These are phyloP conservation scores for Earliella scabrosa DNA, from an alignment of 1,284 basidiomycete species.

Conservation along the genomic window DNA sequence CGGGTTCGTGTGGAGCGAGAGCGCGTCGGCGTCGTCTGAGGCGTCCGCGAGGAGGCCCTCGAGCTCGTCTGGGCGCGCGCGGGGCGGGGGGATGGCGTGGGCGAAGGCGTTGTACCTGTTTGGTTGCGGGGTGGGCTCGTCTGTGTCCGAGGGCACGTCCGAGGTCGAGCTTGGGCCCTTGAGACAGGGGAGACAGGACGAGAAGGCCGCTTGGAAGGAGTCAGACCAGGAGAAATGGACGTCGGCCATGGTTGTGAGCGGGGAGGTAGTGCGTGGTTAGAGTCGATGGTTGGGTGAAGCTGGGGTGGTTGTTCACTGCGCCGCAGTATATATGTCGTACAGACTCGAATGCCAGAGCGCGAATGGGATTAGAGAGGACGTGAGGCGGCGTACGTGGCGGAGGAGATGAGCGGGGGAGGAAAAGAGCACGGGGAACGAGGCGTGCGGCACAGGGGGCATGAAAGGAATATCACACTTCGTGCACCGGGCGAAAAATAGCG, in stretches of 20 bases:
- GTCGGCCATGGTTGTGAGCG: slow-evolving; percentile 11
- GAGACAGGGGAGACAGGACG: slow-evolving; percentile 65
- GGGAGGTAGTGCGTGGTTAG: too few relatives aligned
- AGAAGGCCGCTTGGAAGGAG: slow-evolving; percentile 54
- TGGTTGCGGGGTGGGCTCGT: slow-evolving; percentile 28
- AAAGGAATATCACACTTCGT: too few relatives aligned
- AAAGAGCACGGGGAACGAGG: not conserved
- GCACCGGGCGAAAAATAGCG: too few relatives aligned
- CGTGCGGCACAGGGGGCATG: too few relatives aligned
- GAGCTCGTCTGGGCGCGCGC: slow-evolving; percentile 58
- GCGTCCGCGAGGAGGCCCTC: slow-evolving; percentile 56
- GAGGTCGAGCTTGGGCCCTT: slow-evolving; percentile 10
- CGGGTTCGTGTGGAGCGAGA: slow-evolving; percentile 69
- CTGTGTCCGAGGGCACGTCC: slow-evolving; percentile 26
- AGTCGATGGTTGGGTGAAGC: not conserved
- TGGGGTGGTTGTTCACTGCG: not conserved
- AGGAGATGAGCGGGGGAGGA: not conserved
- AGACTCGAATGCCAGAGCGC: too few relatives aligned
- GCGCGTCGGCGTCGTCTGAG: slow-evolving; percentile 60
- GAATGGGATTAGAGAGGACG: not conserved
- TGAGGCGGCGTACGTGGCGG: not conserved
- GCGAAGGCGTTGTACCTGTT: slow-evolving; percentile 21
- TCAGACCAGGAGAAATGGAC: slow-evolving; percentile 64
- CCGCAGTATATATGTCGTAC: not conserved
- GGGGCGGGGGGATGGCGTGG: slow-evolving; percentile 42